A percentile compares a stretch with the other conserved stretches of the same genome.
Evolutionary conservation across 1,284 basidiomycete species (phyloP).

Genomic region (Trichosporon sp.): DNA sequence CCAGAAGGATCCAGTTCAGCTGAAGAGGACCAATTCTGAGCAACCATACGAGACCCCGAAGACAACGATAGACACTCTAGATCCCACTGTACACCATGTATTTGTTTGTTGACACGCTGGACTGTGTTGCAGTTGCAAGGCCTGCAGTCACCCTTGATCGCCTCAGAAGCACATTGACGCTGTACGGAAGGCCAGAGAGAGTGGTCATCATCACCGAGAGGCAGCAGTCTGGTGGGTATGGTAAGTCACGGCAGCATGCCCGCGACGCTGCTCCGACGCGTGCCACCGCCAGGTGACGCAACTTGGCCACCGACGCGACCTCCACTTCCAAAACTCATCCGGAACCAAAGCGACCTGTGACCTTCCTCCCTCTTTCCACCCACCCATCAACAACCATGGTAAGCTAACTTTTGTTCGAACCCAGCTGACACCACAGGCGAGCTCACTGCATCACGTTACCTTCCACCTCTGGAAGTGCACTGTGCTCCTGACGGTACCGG

Average conservation of each 20-base stretch:
- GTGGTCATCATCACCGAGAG: too few species aligned
- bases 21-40: too few species aligned
- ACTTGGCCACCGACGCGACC: background rate
- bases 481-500: constrained; percentile 38
- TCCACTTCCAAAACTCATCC: constrained; percentile 1
- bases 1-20: too few species aligned
- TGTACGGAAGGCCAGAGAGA: too few species aligned
- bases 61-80: background rate
- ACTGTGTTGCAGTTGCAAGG: too few species aligned
- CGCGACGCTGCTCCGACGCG: background rate
- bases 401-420: too few species aligned
- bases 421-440: constrained; percentile 12
- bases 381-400: constrained; percentile 3
- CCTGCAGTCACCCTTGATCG: too few species aligned
- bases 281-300: background rate
- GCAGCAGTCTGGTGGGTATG: too few species aligned
- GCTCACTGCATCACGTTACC: constrained; percentile 34
- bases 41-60: too few species aligned
- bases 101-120: background rate
- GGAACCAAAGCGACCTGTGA: background rate
- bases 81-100: background rate
- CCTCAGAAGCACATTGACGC: too few species aligned
- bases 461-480: constrained; percentile 38
- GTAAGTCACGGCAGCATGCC: too few species aligned
- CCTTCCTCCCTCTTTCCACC: background rate